phyloP scores from a whole-genome alignment of 176 grass and related monocot genomes.

The Phoenix dactylifera region DNA sequence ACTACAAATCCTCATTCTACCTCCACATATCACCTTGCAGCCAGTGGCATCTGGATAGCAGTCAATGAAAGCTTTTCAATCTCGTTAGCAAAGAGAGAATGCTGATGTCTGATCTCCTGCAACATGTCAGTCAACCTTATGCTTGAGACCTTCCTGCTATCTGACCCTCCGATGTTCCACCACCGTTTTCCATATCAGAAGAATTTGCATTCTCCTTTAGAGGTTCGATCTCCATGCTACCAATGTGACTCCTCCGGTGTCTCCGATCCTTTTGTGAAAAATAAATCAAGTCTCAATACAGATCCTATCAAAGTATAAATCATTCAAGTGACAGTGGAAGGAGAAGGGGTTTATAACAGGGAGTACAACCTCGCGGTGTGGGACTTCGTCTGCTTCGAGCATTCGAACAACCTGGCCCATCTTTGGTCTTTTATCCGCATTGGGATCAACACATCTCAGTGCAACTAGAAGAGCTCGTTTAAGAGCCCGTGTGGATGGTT shows the following conservation, averaged over 20 bases:
- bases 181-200: conserved; percentile 25
- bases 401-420: conserved; percentile 96
- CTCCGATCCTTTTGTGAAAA: conserved; percentile 40
- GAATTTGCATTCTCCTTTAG: conserved; percentile 32
- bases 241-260: conserved; percentile 39
- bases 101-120: too few species aligned
- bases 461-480: conserved; percentile 82
- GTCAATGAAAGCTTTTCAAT: too few species aligned
- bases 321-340: neutral
- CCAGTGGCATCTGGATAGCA: too few species aligned
- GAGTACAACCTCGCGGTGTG: conserved; percentile 40
- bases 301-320: conserved; percentile 5
- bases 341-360: neutral
- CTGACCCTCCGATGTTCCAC: conserved; percentile 17
- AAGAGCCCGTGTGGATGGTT: conserved; percentile 64
- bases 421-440: conserved; percentile 87
- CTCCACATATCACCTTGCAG: too few species aligned
- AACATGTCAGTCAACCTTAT: neutral
- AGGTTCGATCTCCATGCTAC: conserved; percentile 69
- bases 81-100: too few species aligned
- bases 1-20: too few species aligned
- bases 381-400: conserved; percentile 68
- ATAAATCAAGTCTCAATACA: neutral
- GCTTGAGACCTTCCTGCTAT: conserved; percentile 15
- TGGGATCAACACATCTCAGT: conserved; percentile 80